phyloP scores from a whole-genome alignment of 2,329 filamentous ascomycete genomes.

The Verticillium zaregamsianum region DNA sequence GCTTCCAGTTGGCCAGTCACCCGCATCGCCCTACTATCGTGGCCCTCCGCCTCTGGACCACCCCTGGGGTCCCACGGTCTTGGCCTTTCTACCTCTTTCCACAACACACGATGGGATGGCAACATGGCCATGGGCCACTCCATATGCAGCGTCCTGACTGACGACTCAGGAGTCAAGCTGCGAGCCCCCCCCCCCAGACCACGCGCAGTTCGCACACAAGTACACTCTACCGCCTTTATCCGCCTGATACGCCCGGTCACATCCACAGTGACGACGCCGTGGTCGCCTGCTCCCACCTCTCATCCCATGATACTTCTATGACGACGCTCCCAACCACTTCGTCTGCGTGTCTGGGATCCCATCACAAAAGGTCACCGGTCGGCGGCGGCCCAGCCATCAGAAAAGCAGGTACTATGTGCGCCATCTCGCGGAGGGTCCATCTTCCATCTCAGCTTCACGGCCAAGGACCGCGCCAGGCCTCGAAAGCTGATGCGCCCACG shows the following conservation, averaged over 20 bases:
- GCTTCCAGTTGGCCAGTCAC: neutral
- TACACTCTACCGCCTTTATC: neutral
- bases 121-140: neutral
- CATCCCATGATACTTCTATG: neutral
- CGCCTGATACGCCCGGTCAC: neutral
- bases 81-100: neutral
- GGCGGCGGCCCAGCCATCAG: neutral
- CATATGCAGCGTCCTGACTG: neutral
- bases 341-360: neutral
- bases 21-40: neutral
- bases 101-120: neutral
- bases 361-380: neutral
- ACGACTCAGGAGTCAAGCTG: neutral
- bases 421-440: neutral
- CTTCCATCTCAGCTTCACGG: neutral
- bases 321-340: neutral
- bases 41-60: neutral
- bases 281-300: neutral
- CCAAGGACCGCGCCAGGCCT: neutral
- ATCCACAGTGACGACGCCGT: neutral
- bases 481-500: constrained; percentile 1
- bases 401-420: constrained; percentile 2
- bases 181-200: neutral
- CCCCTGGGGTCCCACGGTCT: constrained; percentile 3
- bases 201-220: neutral